Evolutionary conservation across 139 green algal species (phyloP), one percentile per base, ranked within the genome.

Genomic region (Pseudopediastrum boryanum): DNA sequence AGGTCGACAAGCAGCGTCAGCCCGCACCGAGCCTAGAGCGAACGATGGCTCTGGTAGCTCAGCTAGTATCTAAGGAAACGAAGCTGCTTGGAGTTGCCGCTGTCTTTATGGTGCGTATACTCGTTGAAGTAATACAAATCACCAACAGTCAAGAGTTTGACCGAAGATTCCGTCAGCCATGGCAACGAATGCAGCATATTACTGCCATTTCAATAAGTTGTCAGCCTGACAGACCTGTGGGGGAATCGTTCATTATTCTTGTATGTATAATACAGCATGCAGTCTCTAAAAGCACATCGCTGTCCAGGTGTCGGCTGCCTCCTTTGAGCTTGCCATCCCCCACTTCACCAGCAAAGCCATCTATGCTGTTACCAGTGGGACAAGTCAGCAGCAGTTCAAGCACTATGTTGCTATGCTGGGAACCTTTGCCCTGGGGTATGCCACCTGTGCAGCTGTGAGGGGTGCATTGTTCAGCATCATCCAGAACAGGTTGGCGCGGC

Each of bases 281-380:
- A n/a, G n/a, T n/a, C n/a, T n/a, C n/a, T n/a, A n/a, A n/a, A n/a
- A n/a, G n/a, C n/a, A n/a, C n/a, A n/a, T n/a, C n/a, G 48, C 9
- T 19, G 0, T 64, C 42, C 85, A 90, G 85, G 62, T 86, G 39
- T 39, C 70, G 16, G 85, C 82, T 0, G 78, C 79, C 13, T 3
- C 79, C 1, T 81, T 64, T 33, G 93, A 97, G 88, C 87, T 96
- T 21, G 73, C 86, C 16, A 93, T 97, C 38, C 93, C 93, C 0
- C 88, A 95, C 85, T 95, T 85, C 76, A 81, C 89, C 8, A 90
- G 90, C 7, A 84, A 85, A 4, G 85, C 83, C 5, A 94, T 96
- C 44, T 95, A 94, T 75, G 75, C 87, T 0, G 80, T 89, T 0
- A 85, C 81, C 61, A 83, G 65, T 39, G 51, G 51, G 71, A 74